phyloP scores from a whole-genome alignment of 768 basidiomycete genomes.

The Pulveroboletus sp. region DNA sequence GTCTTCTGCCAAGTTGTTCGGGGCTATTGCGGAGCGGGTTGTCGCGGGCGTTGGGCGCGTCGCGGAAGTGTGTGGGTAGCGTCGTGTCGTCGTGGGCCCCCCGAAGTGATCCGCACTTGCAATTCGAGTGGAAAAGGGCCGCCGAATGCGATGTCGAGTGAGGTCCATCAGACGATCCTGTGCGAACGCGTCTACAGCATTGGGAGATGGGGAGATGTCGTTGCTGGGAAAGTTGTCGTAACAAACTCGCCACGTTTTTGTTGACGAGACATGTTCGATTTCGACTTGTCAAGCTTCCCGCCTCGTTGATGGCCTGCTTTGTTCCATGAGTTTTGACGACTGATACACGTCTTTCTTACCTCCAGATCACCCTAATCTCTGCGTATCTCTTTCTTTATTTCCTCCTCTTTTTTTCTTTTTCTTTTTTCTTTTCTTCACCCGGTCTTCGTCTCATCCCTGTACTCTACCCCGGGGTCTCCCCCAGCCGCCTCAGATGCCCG shows the following conservation, averaged over 20 bases:
- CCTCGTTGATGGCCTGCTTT: slow-evolving; percentile 27
- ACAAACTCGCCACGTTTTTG: slow-evolving; percentile 25
- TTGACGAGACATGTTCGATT: slow-evolving; percentile 24
- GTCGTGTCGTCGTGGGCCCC: neutral
- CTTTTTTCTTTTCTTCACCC: neutral
- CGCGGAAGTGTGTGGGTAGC: neutral
- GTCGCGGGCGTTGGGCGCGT: slow-evolving; percentile 27
- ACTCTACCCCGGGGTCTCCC: slow-evolving; percentile 7
- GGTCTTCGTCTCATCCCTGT: slow-evolving; percentile 15
- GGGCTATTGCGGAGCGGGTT: slow-evolving; percentile 47
- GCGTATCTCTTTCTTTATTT: neutral
- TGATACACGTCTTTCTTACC: slow-evolving; percentile 21
- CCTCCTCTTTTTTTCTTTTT: neutral
- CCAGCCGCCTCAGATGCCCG: slow-evolving; percentile 18
- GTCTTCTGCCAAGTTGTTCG: slow-evolving; percentile 64
- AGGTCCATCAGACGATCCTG: too few species aligned
- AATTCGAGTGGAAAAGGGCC: neutral
- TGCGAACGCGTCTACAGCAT: too few species aligned
- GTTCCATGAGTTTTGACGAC: slow-evolving; percentile 29
- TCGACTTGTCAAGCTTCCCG: slow-evolving; percentile 4
- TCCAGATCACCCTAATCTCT: slow-evolving; percentile 6
- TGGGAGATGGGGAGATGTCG: too few species aligned
- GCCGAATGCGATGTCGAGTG: neutral
- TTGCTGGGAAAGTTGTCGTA: slow-evolving; percentile 23
- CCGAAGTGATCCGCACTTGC: slow-evolving; percentile 8